phyloP scores from a whole-genome alignment of 202 grass and related monocot genomes.

The Panicum virgatum region DNA sequence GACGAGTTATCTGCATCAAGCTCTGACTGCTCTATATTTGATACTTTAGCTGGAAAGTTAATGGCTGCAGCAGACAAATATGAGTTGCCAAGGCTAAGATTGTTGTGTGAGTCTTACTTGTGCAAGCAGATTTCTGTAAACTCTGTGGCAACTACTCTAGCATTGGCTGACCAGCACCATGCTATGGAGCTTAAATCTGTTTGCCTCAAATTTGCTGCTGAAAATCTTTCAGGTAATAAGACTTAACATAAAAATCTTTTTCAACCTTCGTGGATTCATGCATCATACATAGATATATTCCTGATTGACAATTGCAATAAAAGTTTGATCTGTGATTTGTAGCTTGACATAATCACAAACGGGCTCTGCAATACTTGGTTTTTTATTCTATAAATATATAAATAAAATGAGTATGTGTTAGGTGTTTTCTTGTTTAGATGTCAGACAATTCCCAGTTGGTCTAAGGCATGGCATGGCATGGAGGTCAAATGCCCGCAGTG shows the following conservation, averaged over 20 bases:
- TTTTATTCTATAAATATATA: constrained; percentile 1
- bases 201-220: constrained; percentile 94
- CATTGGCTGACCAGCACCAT: constrained; percentile 85
- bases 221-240: constrained; percentile 83
- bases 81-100: constrained; percentile 77
- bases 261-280: not conserved
- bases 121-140: constrained; percentile 90
- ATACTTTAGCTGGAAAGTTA: constrained; percentile 83
- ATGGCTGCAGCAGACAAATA: constrained; percentile 93
- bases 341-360: not conserved
- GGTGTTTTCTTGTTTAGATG: not conserved
- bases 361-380: not conserved
- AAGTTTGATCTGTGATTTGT: not conserved
- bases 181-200: constrained; percentile 93
- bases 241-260: not conserved
- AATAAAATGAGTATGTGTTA: not conserved
- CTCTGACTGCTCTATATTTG: constrained; percentile 70
- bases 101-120: constrained; percentile 90
- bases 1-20: constrained; percentile 70
- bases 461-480: not conserved
- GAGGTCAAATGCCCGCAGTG: not conserved
- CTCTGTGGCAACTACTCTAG: constrained; percentile 81
- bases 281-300: not conserved
- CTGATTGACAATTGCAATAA: not conserved
- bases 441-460: not conserved